phyloP scores from a whole-genome alignment of 352 stramenopile genomes.

The Blastocystis sp. region DNA sequence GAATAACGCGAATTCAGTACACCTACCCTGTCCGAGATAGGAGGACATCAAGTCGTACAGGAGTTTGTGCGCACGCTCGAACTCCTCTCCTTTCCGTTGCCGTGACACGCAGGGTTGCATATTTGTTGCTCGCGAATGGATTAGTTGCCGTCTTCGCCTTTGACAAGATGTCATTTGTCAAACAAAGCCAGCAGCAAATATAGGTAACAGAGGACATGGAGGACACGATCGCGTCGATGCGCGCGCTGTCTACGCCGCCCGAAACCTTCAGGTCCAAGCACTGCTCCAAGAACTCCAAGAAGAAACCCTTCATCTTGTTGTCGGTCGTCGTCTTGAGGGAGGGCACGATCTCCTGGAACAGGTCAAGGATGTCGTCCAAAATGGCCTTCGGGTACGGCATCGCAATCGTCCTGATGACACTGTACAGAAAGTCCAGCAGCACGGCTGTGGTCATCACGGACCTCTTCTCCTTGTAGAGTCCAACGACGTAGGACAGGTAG shows the following conservation, averaged over 20 bases:
- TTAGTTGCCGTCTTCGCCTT: neutral
- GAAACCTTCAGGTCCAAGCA: constrained; percentile 22
- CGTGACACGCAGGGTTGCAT: neutral
- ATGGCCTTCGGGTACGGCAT: constrained; percentile 56
- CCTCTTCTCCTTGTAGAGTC: neutral
- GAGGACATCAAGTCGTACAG: constrained; percentile 73
- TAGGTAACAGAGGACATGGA: constrained; percentile 38
- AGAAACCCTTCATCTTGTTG: constrained; percentile 51
- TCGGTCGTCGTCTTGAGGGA: constrained; percentile 26
- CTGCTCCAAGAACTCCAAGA: constrained; percentile 54
- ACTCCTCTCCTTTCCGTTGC: constrained; percentile 27
- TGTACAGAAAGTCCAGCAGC: constrained; percentile 35
- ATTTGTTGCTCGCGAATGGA: neutral
- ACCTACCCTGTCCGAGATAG: constrained; percentile 58
- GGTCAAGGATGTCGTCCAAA: neutral
- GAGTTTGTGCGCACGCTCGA: constrained; percentile 69
- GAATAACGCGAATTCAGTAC: neutral
- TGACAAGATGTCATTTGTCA: constrained; percentile 67
- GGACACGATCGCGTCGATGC: constrained; percentile 2
- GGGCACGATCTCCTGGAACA: neutral
- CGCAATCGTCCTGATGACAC: neutral
- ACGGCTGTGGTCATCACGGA: constrained; percentile 2
- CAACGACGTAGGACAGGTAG: constrained; percentile 3
- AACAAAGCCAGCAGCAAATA: constrained; percentile 59
- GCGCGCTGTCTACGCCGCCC: constrained; percentile 22